These are phyloP conservation scores for Acanthamoeba lugdunensis DNA, from an alignment of 208 protist species.

Conservation along the genomic window DNA sequence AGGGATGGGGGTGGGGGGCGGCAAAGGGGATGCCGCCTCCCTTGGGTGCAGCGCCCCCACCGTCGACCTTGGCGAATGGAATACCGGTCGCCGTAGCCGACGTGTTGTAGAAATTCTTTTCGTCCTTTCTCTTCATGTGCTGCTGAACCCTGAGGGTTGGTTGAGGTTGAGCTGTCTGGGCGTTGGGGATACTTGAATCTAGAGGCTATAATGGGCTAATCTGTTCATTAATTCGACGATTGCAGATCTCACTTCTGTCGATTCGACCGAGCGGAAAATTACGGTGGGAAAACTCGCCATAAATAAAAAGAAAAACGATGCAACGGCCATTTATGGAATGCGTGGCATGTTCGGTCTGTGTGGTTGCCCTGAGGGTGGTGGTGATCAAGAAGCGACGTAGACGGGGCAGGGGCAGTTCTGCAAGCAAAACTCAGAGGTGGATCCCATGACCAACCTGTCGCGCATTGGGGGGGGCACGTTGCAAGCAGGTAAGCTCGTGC, in stretches of 20 bases:
- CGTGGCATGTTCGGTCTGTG: too few relatives aligned
- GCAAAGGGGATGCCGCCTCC: background rate
- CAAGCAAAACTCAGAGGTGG: slow-evolving; percentile 64
- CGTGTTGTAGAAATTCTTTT: slow-evolving; percentile 21
- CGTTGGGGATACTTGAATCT: too few relatives aligned
- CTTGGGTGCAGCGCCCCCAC: background rate
- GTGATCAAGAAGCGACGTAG: background rate
- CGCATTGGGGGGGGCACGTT: background rate
- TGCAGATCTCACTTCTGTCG: too few relatives aligned
- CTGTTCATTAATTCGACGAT: too few relatives aligned
- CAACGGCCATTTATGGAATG: too few relatives aligned
- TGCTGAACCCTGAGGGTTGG: background rate
- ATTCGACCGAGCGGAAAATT: too few relatives aligned
- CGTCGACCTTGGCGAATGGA: background rate
- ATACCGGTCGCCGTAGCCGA: background rate
- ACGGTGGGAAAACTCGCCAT: too few relatives aligned
- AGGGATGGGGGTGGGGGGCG: background rate
- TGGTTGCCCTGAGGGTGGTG: too few relatives aligned
- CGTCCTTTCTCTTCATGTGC: background rate
- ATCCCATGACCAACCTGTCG: slow-evolving; percentile 64
- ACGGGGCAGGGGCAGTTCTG: slow-evolving; percentile 30
- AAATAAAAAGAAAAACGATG: background rate
- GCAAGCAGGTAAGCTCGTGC: background rate
- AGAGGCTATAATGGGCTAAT: too few relatives aligned
- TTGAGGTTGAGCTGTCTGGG: too few relatives aligned